Evolutionary conservation across 306 rosid genomes (phyloP).

Genomic region (Quercus alba): DNA sequence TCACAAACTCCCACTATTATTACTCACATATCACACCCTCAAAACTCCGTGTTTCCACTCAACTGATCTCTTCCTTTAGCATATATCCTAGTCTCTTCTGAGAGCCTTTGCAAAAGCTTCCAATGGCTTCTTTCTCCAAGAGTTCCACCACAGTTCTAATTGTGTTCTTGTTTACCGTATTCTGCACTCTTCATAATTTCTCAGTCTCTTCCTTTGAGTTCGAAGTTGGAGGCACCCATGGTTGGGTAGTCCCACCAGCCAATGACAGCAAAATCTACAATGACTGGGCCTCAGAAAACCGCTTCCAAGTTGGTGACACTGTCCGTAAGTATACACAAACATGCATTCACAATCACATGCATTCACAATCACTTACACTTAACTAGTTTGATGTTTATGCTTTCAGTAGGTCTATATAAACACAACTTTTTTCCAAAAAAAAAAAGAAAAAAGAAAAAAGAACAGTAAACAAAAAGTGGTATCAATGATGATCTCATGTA

Average conservation of each 20-base stretch:
- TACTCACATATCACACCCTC: background rate
- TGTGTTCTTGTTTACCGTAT: conserved; percentile 25
- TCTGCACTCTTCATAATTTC: conserved; percentile 11
- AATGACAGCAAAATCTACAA: conserved; percentile 64
- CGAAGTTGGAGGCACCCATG: conserved; percentile 68
- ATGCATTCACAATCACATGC: too few relatives aligned
- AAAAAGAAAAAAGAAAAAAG: too few relatives aligned
- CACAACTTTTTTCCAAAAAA: too few relatives aligned
- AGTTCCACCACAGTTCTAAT: conserved; percentile 1
- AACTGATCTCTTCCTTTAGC: background rate
- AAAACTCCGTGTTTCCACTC: background rate
- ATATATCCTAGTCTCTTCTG: background rate
- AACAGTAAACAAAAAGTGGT: too few relatives aligned
- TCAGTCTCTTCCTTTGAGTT: conserved; percentile 48
- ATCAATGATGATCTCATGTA: too few relatives aligned
- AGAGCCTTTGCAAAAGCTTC: background rate
- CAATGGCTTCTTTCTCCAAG: conserved; percentile 25
- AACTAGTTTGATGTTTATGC: too few relatives aligned
- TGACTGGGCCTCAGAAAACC: conserved; percentile 77
- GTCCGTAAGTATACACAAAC: conserved; percentile 41
- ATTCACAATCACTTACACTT: too few relatives aligned
- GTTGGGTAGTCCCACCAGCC: conserved; percentile 72
- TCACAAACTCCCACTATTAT: background rate
- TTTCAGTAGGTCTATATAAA: too few relatives aligned
- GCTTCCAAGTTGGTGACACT: conserved; percentile 66